Evolutionary conservation across 2,329 filamentous ascomycete genomes (phyloP).

Genomic region (Neonectria sp.): DNA sequence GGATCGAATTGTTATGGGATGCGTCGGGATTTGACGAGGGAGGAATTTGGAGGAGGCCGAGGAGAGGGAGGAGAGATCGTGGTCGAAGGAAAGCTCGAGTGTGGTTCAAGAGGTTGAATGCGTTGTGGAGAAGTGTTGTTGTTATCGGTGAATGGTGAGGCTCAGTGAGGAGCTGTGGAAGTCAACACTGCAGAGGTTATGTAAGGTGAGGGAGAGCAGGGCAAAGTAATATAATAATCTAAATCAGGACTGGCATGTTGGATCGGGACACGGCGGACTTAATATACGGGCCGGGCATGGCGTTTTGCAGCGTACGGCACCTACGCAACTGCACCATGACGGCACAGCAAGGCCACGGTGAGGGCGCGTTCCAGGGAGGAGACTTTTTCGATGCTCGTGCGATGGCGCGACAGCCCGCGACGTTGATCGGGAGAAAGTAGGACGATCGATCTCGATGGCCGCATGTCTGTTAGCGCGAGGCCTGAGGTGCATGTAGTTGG

Average conservation of each 20-base stretch:
- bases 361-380: constrained; percentile 23
- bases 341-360: no score
- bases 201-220: not conserved
- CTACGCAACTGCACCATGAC: no score
- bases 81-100: not conserved
- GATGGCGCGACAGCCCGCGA: constrained; percentile 33
- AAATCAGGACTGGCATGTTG: no score
- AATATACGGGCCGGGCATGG: not conserved
- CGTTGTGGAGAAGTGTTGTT: not conserved
- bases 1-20: not conserved
- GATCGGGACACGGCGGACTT: not conserved
- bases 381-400: constrained; percentile 40
- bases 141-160: not conserved
- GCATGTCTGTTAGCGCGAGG: constrained; percentile 43
- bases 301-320: not conserved
- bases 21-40: not conserved
- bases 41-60: not conserved
- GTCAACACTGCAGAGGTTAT: not conserved
- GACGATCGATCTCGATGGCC: constrained; percentile 52
- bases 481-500: constrained; percentile 39
- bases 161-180: no score
- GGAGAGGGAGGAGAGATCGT: not conserved
- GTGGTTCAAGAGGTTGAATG: not conserved
- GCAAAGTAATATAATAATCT: no score
- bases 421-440: constrained; percentile 46